phyloP scores from a whole-genome alignment of 1,284 basidiomycete genomes.

The Kwoniella shivajii region DNA sequence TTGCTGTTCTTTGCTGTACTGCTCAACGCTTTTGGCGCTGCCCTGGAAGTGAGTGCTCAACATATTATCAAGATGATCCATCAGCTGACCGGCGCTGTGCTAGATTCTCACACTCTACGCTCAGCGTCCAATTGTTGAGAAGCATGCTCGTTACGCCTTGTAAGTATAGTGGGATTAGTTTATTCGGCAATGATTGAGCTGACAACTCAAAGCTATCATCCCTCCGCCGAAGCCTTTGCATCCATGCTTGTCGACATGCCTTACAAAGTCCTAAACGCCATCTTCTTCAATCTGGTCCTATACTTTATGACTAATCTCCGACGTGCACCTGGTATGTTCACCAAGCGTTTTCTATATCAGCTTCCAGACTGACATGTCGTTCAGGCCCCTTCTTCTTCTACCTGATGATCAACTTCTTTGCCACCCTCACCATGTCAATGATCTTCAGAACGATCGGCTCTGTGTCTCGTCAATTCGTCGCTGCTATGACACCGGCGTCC shows the following conservation, averaged over 20 bases:
- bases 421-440: slow-evolving; percentile 57
- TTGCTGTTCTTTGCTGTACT: slow-evolving; percentile 55
- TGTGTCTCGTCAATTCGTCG: slow-evolving; percentile 51
- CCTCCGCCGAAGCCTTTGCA: slow-evolving; percentile 56
- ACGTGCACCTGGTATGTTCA: slow-evolving; percentile 39
- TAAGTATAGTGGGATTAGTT: slow-evolving; percentile 28
- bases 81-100: background rate
- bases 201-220: slow-evolving; percentile 45
- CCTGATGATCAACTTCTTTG: slow-evolving; percentile 34
- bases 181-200: background rate
- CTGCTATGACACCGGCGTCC: slow-evolving; percentile 49
- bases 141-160: slow-evolving; percentile 56
- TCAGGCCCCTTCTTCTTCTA: slow-evolving; percentile 37
- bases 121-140: slow-evolving; percentile 56
- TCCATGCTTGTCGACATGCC: slow-evolving; percentile 58
- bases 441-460: slow-evolving; percentile 59
- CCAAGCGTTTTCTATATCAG: background rate
- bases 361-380: background rate
- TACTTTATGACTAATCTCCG: slow-evolving; percentile 57
- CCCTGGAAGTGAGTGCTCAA: slow-evolving; percentile 27
- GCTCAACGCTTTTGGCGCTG: slow-evolving; percentile 38
- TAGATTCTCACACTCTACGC: slow-evolving; percentile 57
- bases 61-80: background rate
- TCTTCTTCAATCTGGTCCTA: slow-evolving; percentile 52
- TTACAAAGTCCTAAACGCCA: slow-evolving; percentile 54